A percentile compares a stretch with the other conserved stretches of the same genome.
These are phyloP conservation scores for Stagonosporopsis cucurbitacearum DNA, from an alignment of 2,329 filamentous ascomycete genomes.

Conservation along the genomic window DNA sequence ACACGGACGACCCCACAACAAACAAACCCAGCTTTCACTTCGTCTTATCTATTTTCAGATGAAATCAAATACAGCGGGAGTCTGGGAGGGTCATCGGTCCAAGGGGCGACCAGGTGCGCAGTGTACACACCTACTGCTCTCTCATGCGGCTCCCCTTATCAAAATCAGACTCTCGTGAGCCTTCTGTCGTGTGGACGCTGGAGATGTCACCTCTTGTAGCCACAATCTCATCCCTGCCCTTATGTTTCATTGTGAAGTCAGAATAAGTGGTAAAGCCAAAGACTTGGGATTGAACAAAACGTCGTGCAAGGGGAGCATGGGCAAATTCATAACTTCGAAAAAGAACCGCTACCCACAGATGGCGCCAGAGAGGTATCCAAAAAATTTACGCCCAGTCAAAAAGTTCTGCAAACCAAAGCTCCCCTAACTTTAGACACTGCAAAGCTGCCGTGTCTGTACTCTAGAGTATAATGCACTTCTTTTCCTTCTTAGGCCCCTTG, in stretches of 20 bases:
- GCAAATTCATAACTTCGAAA: slow-evolving; percentile 36
- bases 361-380: slow-evolving; percentile 52
- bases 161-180: no score
- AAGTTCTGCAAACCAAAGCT: slow-evolving; percentile 39
- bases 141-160: no score
- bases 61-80: background rate
- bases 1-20: slow-evolving; percentile 28
- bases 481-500: slow-evolving; percentile 44
- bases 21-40: slow-evolving; percentile 24
- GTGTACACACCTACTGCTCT: no score
- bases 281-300: slow-evolving; percentile 11
- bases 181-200: no score
- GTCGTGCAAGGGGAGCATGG: slow-evolving; percentile 20
- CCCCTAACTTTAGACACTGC: slow-evolving; percentile 18
- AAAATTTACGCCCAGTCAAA: slow-evolving; percentile 45
- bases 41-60: slow-evolving; percentile 1
- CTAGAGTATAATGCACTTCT: slow-evolving; percentile 49
- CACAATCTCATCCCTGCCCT: no score
- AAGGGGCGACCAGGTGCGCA: background rate
- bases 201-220: background rate
- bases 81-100: background rate
- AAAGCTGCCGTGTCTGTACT: background rate
- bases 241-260: background rate
- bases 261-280: background rate
- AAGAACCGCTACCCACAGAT: slow-evolving; percentile 50